Base-by-base conservation (phyloP, 108 stramenopile genomes). In the Cyclostephanos tholiformis region DNA sequence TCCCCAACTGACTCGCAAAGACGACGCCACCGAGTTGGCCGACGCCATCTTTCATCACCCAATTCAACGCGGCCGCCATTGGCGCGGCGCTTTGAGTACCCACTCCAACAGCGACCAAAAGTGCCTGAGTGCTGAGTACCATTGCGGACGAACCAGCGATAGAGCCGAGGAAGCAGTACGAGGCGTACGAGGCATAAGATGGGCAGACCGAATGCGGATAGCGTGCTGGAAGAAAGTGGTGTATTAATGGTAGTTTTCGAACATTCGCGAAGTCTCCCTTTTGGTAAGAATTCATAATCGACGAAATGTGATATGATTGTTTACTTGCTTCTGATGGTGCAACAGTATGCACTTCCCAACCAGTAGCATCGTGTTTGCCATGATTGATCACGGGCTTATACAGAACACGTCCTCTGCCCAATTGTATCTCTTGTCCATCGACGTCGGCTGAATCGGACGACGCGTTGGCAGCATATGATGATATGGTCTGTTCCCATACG, bases 31-130 rank as follows among this genome's bases (percentile, higher is more conserved):
- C 98, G 6, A 97, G 65, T 80, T 97, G 96, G 6, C 98, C 98
- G 11, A 96, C 75, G 17, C 97, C 97, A 69, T 99, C 98, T 82
- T 99, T 99, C 66, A 99, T 85, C 7, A 98, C 92, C 98, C 98
- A 99, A 74, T 98, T 97, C 17, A 97, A 72, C n/a, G 96, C 93
- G 35, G 97, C 99, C 8, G 99, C 97, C 76, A 98, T 84, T 27
- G 98, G 95, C n/a, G 90, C 77, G 14, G 97, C 91, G 56, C 70
- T 59, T 59, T 88, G 90, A 9, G 86, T 89, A 12, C 97, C 95
- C 0, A 97, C 85, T 14, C 97, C 98, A 5, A 98, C 94, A 3
- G 97, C 96, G 48, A 92, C 71, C 23, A 99, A 79, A 14, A 98
- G 77, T 4, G 91, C 81, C 71, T 97, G 96, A 29, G 93, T 98